These are phyloP conservation scores for Phalaenopsis hybrid DNA, from an alignment of 116 monocot species.

Conservation along the genomic window DNA sequence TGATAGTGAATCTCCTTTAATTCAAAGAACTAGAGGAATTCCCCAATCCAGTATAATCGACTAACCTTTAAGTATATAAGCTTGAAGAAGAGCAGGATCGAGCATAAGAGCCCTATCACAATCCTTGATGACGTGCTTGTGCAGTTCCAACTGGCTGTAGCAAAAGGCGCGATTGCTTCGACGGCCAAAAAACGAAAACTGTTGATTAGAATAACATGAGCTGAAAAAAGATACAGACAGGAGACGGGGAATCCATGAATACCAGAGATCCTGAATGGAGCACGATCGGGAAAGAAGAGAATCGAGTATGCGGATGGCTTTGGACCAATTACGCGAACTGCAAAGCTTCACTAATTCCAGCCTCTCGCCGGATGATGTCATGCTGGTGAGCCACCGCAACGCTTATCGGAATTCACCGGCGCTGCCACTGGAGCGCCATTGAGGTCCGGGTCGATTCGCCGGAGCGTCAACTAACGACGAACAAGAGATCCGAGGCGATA, in stretches of 20 bases:
- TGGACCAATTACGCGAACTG: constrained; percentile 81
- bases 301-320: constrained; percentile 89
- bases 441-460: background rate
- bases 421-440: background rate
- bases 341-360: constrained; percentile 78
- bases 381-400: background rate
- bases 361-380: constrained; percentile 33
- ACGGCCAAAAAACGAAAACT: background rate
- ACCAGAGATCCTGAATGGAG: constrained; percentile 84
- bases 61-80: constrained; percentile 74
- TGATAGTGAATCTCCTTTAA: background rate
- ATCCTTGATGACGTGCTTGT: constrained; percentile 61
- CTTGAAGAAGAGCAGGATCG: constrained; percentile 34
- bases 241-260: constrained; percentile 3
- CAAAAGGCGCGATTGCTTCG: constrained; percentile 80
- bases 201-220: background rate
- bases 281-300: constrained; percentile 48
- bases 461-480: background rate
- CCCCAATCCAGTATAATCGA: background rate
- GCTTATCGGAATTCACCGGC: background rate
- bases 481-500: background rate
- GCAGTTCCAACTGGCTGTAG: constrained; percentile 46
- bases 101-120: constrained; percentile 45
- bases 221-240: background rate
- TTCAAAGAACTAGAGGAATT: background rate